Evolutionary conservation across 2,329 filamentous ascomycete species (phyloP), one percentile per base, ranked within the genome.

Genomic region (Polychaeton citri): DNA sequence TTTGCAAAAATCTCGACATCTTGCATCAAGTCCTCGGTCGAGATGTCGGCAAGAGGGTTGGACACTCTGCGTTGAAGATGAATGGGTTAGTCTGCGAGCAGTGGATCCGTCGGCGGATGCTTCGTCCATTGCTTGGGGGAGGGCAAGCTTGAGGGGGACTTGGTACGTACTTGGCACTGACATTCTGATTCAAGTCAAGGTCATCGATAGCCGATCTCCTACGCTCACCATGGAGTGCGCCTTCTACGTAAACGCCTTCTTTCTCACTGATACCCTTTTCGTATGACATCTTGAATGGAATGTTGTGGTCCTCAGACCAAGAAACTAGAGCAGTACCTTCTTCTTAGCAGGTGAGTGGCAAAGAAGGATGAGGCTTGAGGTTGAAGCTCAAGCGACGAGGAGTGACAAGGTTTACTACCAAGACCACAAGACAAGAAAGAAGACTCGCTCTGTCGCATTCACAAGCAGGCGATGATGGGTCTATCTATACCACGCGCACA

Each of bases 1-100:
- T 63, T 60, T 26, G 76, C 78, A 48, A 81, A 83, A n/a, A 63
- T 62, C 35, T 74, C 66, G 20, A 76, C 76, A 35, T 75, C 62
- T 24, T 53, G 51, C 37, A 76, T 56, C 6, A 77, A 64, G 43
- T 60, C 54, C 32, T 58, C 63, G 42, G 53, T 63, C 6, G 71
- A 60, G 34, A 76, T 62, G 24, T 71, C 72, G 19, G 68, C 62
- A 3, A 80, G 60, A 19, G 71, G 71, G 44, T 76, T 76, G 12
- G 30, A 32, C 5, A 32, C 30, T 32, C 30, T 32, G 18, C 12
- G 15, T 28, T 28, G 24, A 12, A 28, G 15, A 10, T 12, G 4
- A 15, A 7, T 12, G 15, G 24, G 15, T 28, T 7, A 28, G 24
- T n/a, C n/a, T n/a, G n/a, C n/a, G n/a, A n/a, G n/a, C n/a, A n/a